Percentiles rank a stretch among this genome's conserved stretches.
phyloP scores from a whole-genome alignment of 176 grass and related monocot species.

The Phoenix dactylifera region DNA sequence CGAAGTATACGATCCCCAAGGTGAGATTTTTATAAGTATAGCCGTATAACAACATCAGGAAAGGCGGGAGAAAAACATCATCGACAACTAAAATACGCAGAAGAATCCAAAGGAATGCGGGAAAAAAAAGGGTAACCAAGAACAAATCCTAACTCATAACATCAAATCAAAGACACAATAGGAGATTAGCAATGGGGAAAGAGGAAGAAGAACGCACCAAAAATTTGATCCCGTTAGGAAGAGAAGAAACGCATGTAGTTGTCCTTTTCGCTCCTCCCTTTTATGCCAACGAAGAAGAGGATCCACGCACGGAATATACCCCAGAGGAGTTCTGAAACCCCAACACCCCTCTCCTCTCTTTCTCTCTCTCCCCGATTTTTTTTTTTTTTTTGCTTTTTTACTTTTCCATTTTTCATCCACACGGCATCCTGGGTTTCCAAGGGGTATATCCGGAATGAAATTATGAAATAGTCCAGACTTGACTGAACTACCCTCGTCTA shows the following conservation, averaged over 20 bases:
- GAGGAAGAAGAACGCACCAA: neutral
- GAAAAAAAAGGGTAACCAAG: neutral
- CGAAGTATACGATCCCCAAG: neutral
- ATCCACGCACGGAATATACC: conserved; percentile 72
- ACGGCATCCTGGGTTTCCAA: no score
- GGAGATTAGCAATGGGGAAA: neutral
- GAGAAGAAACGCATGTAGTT: neutral
- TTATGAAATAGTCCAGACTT: no score
- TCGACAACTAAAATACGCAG: no score
- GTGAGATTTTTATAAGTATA: neutral
- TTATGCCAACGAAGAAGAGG: conserved; percentile 9
- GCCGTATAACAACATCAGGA: neutral
- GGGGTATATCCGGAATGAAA: no score
- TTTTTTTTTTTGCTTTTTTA: no score
- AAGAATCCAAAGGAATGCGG: no score
- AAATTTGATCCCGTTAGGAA: neutral
- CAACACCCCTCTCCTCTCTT: conserved; percentile 13
- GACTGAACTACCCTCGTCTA: no score
- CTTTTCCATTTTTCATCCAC: no score
- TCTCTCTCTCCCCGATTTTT: neutral
- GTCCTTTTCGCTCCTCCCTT: no score
- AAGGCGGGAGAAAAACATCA: neutral
- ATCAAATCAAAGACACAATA: neutral
- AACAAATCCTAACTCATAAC: neutral
- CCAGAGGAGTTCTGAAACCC: conserved; percentile 6